Evolutionary conservation across 352 stramenopile genomes (phyloP), one percentile per base, ranked within the genome.

Genomic region (Globisporangium nodosum): DNA sequence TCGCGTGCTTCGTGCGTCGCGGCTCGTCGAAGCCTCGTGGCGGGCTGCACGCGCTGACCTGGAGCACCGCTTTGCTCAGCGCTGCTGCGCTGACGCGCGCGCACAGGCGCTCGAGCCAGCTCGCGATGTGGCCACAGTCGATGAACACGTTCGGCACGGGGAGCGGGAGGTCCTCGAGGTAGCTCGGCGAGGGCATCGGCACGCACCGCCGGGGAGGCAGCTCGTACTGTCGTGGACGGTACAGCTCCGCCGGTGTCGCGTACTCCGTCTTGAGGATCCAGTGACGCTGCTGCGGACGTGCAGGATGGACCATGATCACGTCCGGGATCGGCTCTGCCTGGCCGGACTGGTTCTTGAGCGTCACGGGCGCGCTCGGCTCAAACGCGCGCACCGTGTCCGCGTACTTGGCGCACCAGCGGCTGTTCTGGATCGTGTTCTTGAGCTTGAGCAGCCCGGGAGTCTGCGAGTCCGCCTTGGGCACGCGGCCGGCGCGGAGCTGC

Each of bases 211-310:
- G 71, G 45, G 88, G 73, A 3, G 86, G 75, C 0, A 97, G 45
- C 52, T 95, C 76, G 60, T 97, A 98, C 18, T 75, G 67, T 3
- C 81, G 75, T n/a, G 87, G 86, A 35, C 80, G 69, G 68, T 92
- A 97, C 5, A 98, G 63, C 15, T 74, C 69, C 3, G 82, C 55
- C 0, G 90, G 90, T 16, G 71, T 85, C 2, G 74, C 72, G 46
- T 61, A 86, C 27, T 88, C 80, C 3, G 81, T 92, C 40, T 78
- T 73, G 5, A 94, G 68, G 0, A 92, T 62, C 80, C 82, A 91
- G 40, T 90, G 54, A 1, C 56, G 60, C 15, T 86, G 56, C 48
- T 88, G 74, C 0, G 81, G 83, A 1, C 53, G 55, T 0, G 70
- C 74, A n/a, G 83, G 83, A 27, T 88, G 54, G 13, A 92, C 60